Evolutionary conservation across 768 basidiomycete genomes (phyloP).

Genomic region (Tylopilus vinaceipallidus): DNA sequence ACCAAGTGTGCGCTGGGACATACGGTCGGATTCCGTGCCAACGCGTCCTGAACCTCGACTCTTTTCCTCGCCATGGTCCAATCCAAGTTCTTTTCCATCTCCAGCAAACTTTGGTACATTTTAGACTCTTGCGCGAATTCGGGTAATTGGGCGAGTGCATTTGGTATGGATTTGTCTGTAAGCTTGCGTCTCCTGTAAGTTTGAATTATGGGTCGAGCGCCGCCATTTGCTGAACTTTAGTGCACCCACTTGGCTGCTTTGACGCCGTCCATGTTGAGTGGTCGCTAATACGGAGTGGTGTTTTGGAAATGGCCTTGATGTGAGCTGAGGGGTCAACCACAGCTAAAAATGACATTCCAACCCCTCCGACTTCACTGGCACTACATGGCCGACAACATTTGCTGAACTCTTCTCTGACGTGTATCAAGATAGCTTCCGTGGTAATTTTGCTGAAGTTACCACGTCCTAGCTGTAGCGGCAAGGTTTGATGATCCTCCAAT

Average conservation of each 20-base stretch:
- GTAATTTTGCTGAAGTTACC: no score
- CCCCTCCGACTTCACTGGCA: no score
- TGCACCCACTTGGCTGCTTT: conserved; percentile 35
- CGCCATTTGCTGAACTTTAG: neutral
- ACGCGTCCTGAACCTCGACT: conserved; percentile 88
- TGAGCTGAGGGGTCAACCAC: neutral
- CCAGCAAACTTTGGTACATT: conserved; percentile 83
- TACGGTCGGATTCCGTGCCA: conserved; percentile 67
- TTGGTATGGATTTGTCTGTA: conserved; percentile 76
- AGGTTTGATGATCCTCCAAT: no score
- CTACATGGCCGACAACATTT: no score
- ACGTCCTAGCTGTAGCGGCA: no score
- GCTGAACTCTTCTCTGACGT: no score
- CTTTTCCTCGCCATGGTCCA: conserved; percentile 93
- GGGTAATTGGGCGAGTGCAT: conserved; percentile 69
- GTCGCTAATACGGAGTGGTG: neutral
- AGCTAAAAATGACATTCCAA: conserved; percentile 4
- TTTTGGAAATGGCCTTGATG: neutral
- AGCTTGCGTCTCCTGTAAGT: conserved; percentile 67
- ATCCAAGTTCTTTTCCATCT: conserved; percentile 89
- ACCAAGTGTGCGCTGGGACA: neutral
- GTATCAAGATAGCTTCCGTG: no score
- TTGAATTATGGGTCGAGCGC: neutral
- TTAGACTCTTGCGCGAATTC: conserved; percentile 78
- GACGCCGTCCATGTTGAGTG: conserved; percentile 25